Percentiles rank a stretch among this genome's conserved stretches.
These are phyloP conservation scores for Aspergillus sp. DNA, from an alignment of 2,329 filamentous ascomycete species.

Conservation along the genomic window DNA sequence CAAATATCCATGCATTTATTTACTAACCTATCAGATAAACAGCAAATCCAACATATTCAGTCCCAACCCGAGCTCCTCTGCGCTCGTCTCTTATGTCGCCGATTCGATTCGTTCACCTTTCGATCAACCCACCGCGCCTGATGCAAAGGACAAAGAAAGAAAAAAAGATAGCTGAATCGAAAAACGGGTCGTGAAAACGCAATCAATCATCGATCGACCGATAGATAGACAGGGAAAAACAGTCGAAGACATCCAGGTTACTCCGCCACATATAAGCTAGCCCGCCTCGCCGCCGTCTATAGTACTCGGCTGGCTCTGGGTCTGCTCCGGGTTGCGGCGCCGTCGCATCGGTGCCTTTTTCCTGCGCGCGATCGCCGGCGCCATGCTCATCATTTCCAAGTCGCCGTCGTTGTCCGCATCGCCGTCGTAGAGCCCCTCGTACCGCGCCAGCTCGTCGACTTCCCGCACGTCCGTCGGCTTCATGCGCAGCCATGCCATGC, in stretches of 20 bases:
- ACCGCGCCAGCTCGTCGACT: constrained; percentile 59
- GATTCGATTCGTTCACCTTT: no score
- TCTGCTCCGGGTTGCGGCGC: constrained; percentile 17
- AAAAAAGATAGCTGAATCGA: constrained; percentile 5
- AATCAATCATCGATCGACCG: constrained; percentile 11
- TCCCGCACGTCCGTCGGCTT: constrained; percentile 72
- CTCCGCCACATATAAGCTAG: no score
- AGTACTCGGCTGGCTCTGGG: constrained; percentile 24
- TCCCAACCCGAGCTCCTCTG: no score
- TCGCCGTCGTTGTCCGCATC: constrained; percentile 26
- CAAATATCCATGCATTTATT: no score
- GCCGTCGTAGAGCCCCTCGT: constrained; percentile 21
- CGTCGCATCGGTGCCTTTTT: constrained; percentile 37
- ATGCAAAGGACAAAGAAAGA: constrained; percentile 2
- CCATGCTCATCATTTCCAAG: constrained; percentile 29
- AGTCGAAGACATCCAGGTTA: no score
- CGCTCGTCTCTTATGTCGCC: no score
- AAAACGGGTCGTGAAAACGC: constrained; percentile 5
- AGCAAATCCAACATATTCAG: no score
- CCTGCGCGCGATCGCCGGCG: constrained; percentile 25
- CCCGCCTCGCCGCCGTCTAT: constrained; percentile 25
- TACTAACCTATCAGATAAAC: no score
- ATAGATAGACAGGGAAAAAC: no score
- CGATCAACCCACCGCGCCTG: constrained; percentile 1
- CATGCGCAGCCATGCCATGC: constrained; percentile 93